Evolutionary conservation across 2,329 filamentous ascomycete species (phyloP), one percentile per base, ranked within the genome.

Genomic region (Aspergillus tubingensis): DNA sequence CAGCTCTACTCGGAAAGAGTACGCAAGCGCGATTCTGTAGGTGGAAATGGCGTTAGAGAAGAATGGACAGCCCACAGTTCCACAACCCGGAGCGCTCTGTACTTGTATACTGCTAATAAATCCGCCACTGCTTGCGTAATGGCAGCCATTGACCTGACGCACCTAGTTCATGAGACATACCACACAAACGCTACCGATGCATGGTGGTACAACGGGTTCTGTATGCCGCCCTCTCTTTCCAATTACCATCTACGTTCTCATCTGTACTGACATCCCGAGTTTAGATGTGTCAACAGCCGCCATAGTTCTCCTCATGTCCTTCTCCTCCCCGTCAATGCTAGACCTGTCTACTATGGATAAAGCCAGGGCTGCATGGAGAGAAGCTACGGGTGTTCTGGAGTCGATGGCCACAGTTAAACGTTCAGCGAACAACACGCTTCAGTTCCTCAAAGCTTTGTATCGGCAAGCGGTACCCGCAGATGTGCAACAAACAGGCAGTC

Each of bases 121-220:
- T 77, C 72, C 25, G 74, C 74, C 0, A 65, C 62, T 1, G 64
- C 65, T 1, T 78, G 76, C 30, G 67, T 76, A 5, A 61, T 59
- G 4, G 64, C 72, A 3, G 73, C 75, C 0, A 66, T 72, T 5
- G 65, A 73, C 11, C 65, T 78, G 1, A 66, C 76, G 2, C 62
- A 64, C 1, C 64, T 74, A 5, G 63, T 77, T 1, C 59, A 74
- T 32, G 59, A 69, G 11, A 76, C 70, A 2, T 71, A 72, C 41
- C 54, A 59, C 36, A 70, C 70, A 1, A 62, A 69, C 0, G 39
- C 66, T 1, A 69, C 70, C 2, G 73, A 72, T 19, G 66, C 70
- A 6, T 76, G 74, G 76, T 78, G 76, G 76, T 77, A 76, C 61
- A 77, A 77, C 54, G 73, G 71, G 10, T 76, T 77, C 15, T 78